Base-by-base conservation (phyloP, 2,329 filamentous ascomycete species). In the Daldinia sp. region DNA sequence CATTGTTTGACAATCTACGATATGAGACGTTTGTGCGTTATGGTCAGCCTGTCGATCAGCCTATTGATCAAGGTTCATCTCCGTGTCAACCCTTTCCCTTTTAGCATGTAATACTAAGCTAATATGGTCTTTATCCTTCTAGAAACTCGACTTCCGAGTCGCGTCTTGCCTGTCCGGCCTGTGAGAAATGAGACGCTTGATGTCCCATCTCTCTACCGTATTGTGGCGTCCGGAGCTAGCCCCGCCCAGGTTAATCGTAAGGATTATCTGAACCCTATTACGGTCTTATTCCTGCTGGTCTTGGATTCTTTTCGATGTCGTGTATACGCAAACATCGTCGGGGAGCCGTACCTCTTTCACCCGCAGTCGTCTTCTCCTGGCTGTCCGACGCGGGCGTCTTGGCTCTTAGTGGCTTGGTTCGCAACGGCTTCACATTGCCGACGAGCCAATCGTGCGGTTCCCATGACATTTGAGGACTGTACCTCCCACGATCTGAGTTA, bases 11-110 rank as follows among this genome's bases (percentile, higher is more conserved):
- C 17, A 17, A 53, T 5, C 25, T 67, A 58, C 37, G 64, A 57
- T n/a, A n/a, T n/a, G n/a, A n/a, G n/a, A n/a, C 7, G 13, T 64
- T 67, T 67, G 13, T 64, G 64, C 64, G 61, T 60, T 57, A 43
- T 34, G 37, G 49, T 57, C 39, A 50, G 27, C 64, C 58, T 59
- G 27, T 61, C 27, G 47, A 64, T 64, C 30, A 21, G 27, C 64
- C 58, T 59, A 27, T 61, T 30, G 47, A 64, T 64, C 30, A 21
- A 34, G 37, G 10, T 50, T 58, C n/a, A n/a, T 53, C 23, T 25
- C 19, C 41, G 43, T 51, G 5, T 35, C 7, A 23, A 23, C 39
- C 10, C 9, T 13, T 17, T 48, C 53, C 25, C 11, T 29, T 52
- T 58, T 53, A 3, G 35, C n/a, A n/a, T n/a, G 13, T 21, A 30